Evolutionary conservation across 2,329 filamentous ascomycete species (phyloP), one percentile per base, ranked within the genome.

Genomic region (Sarocladiaceae sp.): DNA sequence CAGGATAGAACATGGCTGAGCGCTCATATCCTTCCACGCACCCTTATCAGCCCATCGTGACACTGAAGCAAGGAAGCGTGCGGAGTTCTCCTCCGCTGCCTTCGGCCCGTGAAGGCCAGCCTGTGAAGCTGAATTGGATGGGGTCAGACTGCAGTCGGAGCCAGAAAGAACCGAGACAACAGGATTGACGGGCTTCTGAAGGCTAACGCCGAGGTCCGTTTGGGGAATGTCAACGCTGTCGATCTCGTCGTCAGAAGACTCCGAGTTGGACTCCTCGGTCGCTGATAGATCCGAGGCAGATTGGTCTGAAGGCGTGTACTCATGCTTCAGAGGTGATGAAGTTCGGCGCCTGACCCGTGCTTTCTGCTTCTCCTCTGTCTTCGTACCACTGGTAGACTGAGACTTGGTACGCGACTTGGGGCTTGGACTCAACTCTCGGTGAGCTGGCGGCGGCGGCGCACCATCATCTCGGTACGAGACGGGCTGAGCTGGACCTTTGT

Each of bases 311-410:
- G 93, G 93, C 56, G 92, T 86, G 62, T 97, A 99, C 70, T 99
- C 93, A 64, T 97, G 93, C 72, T 99, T 99, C 48, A 99, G 75
- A 0, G 94, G 94, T 1, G 94, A 99, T 0, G 94, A 97, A 1
- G 84, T 87, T 17, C 91, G 83, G 40, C 92, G 83, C 63, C 86
- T 81, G 20, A 82, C 11, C 7, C 47, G 47, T 13, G 17, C 33
- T 10, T 58, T 66, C 66, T 76, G 57, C 60, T 62, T 28, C 66
- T 66, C 58, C 60, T 67, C 61, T 64, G 70, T 15, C 17, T 33
- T 48, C 13, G 44, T 15, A 8, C 4, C 17, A 6, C 17, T 4
- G 20, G 13, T n/a, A 22, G 44, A 22, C 11, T 48, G 44, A 20
- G 23, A 48, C 52, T 54, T 58, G 54, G 54, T 58, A 50, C 57